These are phyloP conservation scores for Ormosia emarginata DNA, from an alignment of 306 rosid genomes.

Conservation along the genomic window DNA sequence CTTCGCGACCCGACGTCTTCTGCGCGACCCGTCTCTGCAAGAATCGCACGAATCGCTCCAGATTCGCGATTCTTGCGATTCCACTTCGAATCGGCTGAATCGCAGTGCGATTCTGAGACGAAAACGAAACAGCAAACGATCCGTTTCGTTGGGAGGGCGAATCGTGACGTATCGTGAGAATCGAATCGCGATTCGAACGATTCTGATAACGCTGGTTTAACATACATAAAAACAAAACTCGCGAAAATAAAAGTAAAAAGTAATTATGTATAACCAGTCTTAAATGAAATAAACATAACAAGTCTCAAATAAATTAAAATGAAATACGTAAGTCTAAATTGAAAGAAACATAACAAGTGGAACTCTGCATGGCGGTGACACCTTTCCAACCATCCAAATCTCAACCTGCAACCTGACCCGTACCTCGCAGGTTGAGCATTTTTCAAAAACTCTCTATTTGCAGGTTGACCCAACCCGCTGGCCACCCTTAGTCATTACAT, in stretches of 20 bases:
- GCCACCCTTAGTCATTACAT: neutral
- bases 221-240: neutral
- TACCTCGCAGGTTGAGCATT: neutral
- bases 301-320: neutral
- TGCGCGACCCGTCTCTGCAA: no score
- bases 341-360: neutral
- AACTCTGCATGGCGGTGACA: neutral
- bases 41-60: no score
- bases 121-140: no score
- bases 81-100: no score
- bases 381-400: neutral
- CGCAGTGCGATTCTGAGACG: no score
- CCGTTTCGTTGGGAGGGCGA: no score
- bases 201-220: no score
- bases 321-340: neutral
- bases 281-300: neutral
- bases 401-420: neutral
- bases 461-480: neutral
- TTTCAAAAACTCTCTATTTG: neutral
- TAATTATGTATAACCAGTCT: neutral
- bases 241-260: neutral
- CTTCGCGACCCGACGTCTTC: no score
- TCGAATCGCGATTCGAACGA: no score
- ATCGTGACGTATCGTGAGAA: no score
- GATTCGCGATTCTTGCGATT: no score